Percentiles rank a stretch among this genome's conserved stretches.
Evolutionary conservation across 2,329 filamentous ascomycete genomes (phyloP).

Genomic region (Alternaria ethzedia): DNA sequence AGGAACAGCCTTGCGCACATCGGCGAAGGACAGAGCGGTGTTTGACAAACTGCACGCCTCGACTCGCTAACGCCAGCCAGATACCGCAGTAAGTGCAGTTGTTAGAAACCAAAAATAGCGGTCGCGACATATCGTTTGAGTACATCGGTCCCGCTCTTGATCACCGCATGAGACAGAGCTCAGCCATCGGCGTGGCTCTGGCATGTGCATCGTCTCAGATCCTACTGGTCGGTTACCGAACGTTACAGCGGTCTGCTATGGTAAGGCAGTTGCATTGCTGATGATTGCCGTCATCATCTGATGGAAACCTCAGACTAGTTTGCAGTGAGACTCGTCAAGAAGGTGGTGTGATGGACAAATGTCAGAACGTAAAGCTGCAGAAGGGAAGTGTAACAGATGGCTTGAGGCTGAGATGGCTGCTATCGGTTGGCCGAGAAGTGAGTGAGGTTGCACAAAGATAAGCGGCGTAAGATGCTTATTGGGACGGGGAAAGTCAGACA

Average conservation of each 20-base stretch:
- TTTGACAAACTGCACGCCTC: neutral
- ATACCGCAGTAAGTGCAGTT: neutral
- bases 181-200: neutral
- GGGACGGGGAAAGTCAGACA: neutral
- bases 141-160: neutral
- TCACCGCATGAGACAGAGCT: neutral
- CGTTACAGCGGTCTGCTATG: neutral
- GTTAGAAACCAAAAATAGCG: slow-evolving; percentile 19
- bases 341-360: neutral
- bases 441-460: neutral
- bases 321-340: neutral
- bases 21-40: neutral
- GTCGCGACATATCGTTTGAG: neutral
- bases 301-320: neutral
- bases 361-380: neutral
- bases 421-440: neutral
- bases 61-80: neutral
- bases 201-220: neutral
- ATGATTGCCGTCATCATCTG: neutral
- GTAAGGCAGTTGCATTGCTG: neutral
- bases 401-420: neutral
- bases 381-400: neutral
- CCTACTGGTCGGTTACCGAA: neutral
- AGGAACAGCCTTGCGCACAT: neutral
- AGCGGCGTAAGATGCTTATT: neutral